Evolutionary conservation across 805 yeast genomes (phyloP).

Genomic region (Lachancea meyersii): DNA sequence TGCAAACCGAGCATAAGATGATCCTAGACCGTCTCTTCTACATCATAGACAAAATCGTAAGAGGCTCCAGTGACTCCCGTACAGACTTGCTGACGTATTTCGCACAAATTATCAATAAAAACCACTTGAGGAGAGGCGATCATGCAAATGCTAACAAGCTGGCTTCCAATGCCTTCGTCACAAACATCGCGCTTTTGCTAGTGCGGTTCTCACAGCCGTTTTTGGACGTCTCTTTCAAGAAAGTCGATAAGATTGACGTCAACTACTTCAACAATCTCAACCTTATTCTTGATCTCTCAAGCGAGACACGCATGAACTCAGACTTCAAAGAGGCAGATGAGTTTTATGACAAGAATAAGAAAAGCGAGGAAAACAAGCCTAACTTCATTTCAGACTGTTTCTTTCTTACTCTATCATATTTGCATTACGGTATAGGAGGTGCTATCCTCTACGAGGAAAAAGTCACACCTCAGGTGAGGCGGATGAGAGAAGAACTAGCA

Average conservation of each 20-base stretch:
- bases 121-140: slow-evolving; percentile 82
- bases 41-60: slow-evolving; percentile 64
- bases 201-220: slow-evolving; percentile 79
- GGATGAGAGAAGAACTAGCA: slow-evolving; percentile 38
- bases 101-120: slow-evolving; percentile 66
- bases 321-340: slow-evolving; percentile 64
- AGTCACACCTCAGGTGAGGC: slow-evolving; percentile 44
- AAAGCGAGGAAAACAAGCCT: slow-evolving; percentile 33
- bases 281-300: slow-evolving; percentile 55
- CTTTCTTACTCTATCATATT: slow-evolving; percentile 66
- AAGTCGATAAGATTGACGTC: slow-evolving; percentile 70
- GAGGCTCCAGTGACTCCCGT: slow-evolving; percentile 66
- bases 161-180: slow-evolving; percentile 76
- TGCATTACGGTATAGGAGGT: slow-evolving; percentile 90
- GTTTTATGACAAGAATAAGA: slow-evolving; percentile 40
- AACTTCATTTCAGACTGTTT: slow-evolving; percentile 93
- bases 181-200: slow-evolving; percentile 63
- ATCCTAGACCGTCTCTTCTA: slow-evolving; percentile 58
- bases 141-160: slow-evolving; percentile 63
- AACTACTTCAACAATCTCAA: slow-evolving; percentile 54
- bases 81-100: slow-evolving; percentile 59
- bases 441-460: slow-evolving; percentile 51
- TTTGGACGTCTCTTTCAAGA: slow-evolving; percentile 55
- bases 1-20: slow-evolving; percentile 58
- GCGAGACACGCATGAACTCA: slow-evolving; percentile 79